Percentiles rank a stretch among this genome's conserved stretches.
These are phyloP conservation scores for Blastocystis sp. DNA, from an alignment of 352 stramenopile species.

Conservation along the genomic window DNA sequence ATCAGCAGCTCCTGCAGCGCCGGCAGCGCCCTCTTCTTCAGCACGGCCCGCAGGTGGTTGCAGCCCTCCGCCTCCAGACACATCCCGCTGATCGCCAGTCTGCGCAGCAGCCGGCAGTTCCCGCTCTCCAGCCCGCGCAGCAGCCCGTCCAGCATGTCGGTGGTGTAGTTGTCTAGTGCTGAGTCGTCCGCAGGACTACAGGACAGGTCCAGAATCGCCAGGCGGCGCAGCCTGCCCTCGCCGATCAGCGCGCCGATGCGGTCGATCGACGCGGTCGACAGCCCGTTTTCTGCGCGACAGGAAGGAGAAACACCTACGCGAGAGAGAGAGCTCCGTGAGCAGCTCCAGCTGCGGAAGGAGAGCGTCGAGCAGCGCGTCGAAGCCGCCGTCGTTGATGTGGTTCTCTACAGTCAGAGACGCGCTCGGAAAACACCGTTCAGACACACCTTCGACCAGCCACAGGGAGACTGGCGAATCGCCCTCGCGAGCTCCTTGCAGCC, in stretches of 20 bases:
- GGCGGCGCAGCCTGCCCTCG: not conserved
- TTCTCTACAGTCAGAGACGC: not conserved
- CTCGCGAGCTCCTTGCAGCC: not conserved
- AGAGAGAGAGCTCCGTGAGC: not conserved
- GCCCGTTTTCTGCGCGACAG: not conserved
- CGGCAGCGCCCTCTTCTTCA: slow-evolving; percentile 1
- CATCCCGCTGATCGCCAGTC: slow-evolving; percentile 16
- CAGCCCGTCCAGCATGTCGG: not conserved
- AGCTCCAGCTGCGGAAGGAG: not conserved
- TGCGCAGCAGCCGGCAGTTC: not conserved
- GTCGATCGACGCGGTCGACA: not conserved
- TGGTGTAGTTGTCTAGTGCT: not conserved
- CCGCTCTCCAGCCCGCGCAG: not conserved
- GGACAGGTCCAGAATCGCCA: not conserved
- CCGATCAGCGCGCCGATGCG: not conserved
- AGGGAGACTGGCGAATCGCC: not conserved
- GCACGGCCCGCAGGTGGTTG: not conserved
- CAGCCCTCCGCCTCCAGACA: slow-evolving; percentile 34
- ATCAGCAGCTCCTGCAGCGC: slow-evolving; percentile 8
- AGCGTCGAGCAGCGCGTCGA: not conserved
- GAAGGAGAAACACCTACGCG: not conserved
- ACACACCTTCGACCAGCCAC: not conserved
- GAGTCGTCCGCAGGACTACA: not conserved
- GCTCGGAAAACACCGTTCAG: not conserved
- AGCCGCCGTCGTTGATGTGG: not conserved